Evolutionary conservation across 352 stramenopile genomes (phyloP).

Genomic region (Halophytophthora polymorphica): DNA sequence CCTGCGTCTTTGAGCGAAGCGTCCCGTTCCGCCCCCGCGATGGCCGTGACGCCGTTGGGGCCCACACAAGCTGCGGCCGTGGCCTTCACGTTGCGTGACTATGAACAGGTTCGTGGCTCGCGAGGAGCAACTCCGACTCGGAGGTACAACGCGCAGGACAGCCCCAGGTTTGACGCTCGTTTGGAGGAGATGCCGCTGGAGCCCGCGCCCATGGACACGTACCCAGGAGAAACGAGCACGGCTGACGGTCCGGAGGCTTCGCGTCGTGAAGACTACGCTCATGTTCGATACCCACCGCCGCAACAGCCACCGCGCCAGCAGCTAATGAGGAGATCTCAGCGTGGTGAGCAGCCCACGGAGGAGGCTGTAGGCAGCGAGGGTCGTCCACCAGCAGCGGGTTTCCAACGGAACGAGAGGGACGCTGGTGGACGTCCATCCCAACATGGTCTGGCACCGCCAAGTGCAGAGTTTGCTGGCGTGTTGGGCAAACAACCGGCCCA

Average conservation of each 20-base stretch:
- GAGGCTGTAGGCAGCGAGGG: no score
- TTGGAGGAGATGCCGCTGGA: constrained; percentile 23
- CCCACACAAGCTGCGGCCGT: constrained; percentile 3
- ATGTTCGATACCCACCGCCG: constrained; percentile 6
- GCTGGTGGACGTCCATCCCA: no score
- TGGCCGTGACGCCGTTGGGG: background rate
- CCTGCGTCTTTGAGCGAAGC: no score
- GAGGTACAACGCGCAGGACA: constrained; percentile 11
- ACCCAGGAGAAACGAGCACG: constrained; percentile 11
- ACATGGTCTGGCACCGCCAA: no score
- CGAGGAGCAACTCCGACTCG: constrained; percentile 6
- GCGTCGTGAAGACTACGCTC: constrained; percentile 15
- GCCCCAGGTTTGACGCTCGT: constrained; percentile 4
- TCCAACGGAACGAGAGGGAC: no score
- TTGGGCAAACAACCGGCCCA: constrained; percentile 4
- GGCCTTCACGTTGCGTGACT: constrained; percentile 15
- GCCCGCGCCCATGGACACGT: constrained; percentile 21
- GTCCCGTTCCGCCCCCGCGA: background rate
- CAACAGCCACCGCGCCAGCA: constrained; percentile 21
- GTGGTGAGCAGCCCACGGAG: background rate
- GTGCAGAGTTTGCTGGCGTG: no score
- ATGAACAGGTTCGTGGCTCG: constrained; percentile 5
- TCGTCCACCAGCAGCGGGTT: no score
- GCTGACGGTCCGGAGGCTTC: background rate
- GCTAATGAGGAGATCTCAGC: background rate